These are phyloP conservation scores for Exserohilum rostratum DNA, from an alignment of 2,329 filamentous ascomycete genomes.

Conservation along the genomic window DNA sequence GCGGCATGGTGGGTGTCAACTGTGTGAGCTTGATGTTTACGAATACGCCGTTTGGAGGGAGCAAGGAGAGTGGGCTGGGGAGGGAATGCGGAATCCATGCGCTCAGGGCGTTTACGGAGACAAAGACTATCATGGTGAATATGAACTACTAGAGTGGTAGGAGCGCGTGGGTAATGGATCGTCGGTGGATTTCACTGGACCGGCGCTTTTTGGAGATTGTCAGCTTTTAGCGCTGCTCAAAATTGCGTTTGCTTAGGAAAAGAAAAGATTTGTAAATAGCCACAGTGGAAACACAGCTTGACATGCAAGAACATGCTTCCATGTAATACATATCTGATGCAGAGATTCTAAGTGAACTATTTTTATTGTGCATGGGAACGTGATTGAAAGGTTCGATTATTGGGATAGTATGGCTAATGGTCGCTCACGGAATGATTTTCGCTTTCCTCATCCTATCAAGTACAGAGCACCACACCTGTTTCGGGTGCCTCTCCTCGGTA, in stretches of 20 bases:
- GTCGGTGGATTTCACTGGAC: no score
- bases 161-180: no score
- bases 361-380: no score
- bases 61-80: slow-evolving; percentile 58
- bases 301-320: no score
- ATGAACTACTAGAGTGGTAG: slow-evolving; percentile 34
- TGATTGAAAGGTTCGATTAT: no score
- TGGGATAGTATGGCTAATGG: no score
- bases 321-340: no score
- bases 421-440: slow-evolving; percentile 51
- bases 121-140: slow-evolving; percentile 59
- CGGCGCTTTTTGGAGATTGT: no score
- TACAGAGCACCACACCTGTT: slow-evolving; percentile 49
- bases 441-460: slow-evolving; percentile 55
- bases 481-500: slow-evolving; percentile 49
- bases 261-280: no score
- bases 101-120: slow-evolving; percentile 56
- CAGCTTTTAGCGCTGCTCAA: no score
- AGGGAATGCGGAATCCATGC: slow-evolving; percentile 58
- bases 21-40: slow-evolving; percentile 46
- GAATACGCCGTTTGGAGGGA: slow-evolving; percentile 57
- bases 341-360: no score
- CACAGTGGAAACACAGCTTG: no score
- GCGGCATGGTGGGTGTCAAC: slow-evolving; percentile 45
- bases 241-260: not conserved